These are phyloP conservation scores for Coprinellus micaceus DNA, from an alignment of 768 basidiomycete genomes.

Conservation along the genomic window DNA sequence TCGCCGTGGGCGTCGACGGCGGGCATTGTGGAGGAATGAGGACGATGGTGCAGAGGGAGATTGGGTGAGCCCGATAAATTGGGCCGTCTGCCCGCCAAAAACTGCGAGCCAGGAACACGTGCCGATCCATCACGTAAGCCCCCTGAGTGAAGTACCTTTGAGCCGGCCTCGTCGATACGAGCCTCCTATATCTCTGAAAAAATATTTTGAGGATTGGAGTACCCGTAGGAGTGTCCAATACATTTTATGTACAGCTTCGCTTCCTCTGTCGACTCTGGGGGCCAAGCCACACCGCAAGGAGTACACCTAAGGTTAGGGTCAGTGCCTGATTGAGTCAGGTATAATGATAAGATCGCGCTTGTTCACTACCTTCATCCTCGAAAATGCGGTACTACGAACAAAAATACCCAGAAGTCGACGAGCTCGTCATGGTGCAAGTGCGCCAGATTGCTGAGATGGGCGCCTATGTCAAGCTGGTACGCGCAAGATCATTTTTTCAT, in stretches of 20 bases:
- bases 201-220: no score
- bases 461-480: conserved; percentile 94
- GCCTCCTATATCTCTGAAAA: no score
- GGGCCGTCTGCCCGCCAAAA: background rate
- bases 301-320: no score
- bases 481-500: conserved; percentile 24
- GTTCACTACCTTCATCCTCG: background rate
- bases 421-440: conserved; percentile 99
- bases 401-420: conserved; percentile 93
- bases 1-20: conserved; percentile 19
- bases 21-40: background rate
- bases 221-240: no score
- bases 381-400: conserved; percentile 91
- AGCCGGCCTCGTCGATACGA: no score
- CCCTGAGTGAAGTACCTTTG: no score
- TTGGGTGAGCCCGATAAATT: background rate
- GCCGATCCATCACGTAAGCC: background rate
- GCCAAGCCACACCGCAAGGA: no score
- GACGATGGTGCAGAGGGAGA: background rate
- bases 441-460: conserved; percentile 99
- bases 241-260: no score
- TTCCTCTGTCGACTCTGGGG: no score
- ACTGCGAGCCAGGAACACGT: no score
- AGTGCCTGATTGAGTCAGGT: background rate
- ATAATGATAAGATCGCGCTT: background rate